Conservation (phyloP, 164 flowering plant genomes). For the Vitis labrusca region DNA sequence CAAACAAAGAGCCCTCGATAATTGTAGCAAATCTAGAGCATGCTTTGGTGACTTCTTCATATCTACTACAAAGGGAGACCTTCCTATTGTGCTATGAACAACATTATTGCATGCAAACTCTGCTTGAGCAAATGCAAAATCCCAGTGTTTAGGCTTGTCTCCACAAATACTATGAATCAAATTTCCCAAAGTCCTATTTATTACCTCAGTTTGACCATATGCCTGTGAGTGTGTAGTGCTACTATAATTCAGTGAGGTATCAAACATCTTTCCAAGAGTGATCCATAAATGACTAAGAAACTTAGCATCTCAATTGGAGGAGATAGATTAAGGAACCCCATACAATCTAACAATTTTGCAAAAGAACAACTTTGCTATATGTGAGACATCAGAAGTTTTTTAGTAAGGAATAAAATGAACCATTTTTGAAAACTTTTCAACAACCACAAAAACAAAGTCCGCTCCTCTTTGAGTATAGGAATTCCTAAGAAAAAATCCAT, state of each 20-base stretch:
- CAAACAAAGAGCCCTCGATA: not conserved
- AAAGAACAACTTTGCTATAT: constrained; percentile 3
- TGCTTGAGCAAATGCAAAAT: not conserved
- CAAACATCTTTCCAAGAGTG: not conserved
- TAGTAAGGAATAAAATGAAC: constrained; percentile 7
- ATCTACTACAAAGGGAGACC: constrained; percentile 1
- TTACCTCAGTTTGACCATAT: constrained; percentile 10
- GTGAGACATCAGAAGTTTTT: not conserved
- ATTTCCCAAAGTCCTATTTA: constrained; percentile 1
- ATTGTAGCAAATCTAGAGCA: not conserved
- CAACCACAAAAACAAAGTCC: constrained; percentile 18
- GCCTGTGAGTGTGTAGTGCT: constrained; percentile 5
- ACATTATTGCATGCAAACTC: constrained; percentile 11
- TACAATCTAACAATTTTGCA: constrained; percentile 1
- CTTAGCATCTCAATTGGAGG: not conserved
- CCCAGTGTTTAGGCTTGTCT: constrained; percentile 3
- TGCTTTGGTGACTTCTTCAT: not conserved
- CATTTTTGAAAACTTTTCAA: constrained; percentile 17
- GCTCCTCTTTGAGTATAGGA: constrained; percentile 7
- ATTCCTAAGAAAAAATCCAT: constrained; percentile 18
- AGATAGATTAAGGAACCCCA: constrained; percentile 1
- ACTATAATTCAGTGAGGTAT: not conserved
- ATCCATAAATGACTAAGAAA: constrained; percentile 10
- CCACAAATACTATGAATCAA: not conserved
- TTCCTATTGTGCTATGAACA: not conserved